These are phyloP conservation scores for Strigomonas galati DNA, from an alignment of 208 protist species.

Conservation along the genomic window DNA sequence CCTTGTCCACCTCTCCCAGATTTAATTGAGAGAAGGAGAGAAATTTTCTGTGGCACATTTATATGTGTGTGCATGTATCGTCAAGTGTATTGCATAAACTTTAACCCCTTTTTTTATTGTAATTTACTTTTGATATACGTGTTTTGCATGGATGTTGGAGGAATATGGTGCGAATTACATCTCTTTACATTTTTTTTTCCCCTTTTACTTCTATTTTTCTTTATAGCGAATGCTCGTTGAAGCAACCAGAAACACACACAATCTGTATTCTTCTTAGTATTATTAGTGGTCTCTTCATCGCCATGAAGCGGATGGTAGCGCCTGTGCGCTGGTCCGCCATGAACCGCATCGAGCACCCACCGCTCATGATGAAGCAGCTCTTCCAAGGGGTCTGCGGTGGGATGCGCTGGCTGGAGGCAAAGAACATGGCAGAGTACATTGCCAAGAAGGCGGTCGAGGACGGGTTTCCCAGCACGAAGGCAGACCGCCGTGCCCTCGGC, in stretches of 20 bases:
- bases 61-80: background rate
- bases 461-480: slow-evolving; percentile 44
- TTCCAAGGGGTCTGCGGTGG: slow-evolving; percentile 79
- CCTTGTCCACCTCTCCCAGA: slow-evolving; percentile 28
- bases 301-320: slow-evolving; percentile 64
- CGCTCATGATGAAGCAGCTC: slow-evolving; percentile 83
- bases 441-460: slow-evolving; percentile 70
- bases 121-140: too few species aligned
- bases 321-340: slow-evolving; percentile 58
- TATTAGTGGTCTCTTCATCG: background rate
- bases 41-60: too few species aligned
- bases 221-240: background rate
- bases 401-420: slow-evolving; percentile 66
- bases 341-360: slow-evolving; percentile 80
- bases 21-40: background rate
- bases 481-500: slow-evolving; percentile 31
- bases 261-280: background rate
- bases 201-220: background rate
- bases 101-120: background rate
- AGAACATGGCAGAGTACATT: slow-evolving; percentile 65
- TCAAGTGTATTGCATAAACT: background rate
- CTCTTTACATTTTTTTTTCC: background rate
- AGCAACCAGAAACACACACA: background rate
- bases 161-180: background rate
- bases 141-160: too few species aligned